Evolutionary conservation across 257 asterid species (phyloP).

Genomic region (Parsonsia alboflavescens): DNA sequence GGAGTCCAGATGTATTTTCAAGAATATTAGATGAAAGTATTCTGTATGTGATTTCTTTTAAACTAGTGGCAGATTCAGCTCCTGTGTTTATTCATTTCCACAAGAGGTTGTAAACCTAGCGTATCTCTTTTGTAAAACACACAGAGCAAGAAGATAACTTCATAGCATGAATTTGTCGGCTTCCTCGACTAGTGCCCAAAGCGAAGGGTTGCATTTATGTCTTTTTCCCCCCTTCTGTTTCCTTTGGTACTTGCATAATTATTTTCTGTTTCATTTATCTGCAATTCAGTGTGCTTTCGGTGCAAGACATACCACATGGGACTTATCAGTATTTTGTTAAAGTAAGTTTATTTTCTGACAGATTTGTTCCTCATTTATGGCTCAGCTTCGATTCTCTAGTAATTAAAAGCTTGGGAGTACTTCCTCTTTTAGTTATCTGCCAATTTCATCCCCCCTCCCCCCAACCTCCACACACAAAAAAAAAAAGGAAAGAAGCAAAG

Average conservation of each 20-base stretch:
- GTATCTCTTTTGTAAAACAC: background rate
- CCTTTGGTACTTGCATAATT: background rate
- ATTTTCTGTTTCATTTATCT: slow-evolving; percentile 17
- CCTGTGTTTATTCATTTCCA: background rate
- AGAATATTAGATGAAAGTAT: background rate
- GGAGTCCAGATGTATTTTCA: background rate
- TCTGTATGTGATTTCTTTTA: background rate
- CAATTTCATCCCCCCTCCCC: background rate
- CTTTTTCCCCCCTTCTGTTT: no score
- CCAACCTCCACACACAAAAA: no score
- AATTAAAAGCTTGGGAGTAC: background rate
- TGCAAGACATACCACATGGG: slow-evolving; percentile 64
- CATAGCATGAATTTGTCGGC: background rate
- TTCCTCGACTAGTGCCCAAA: background rate
- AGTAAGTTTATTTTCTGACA: slow-evolving; percentile 36
- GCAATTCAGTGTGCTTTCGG: slow-evolving; percentile 57
- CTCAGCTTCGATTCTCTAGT: background rate
- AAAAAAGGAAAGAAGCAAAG: background rate
- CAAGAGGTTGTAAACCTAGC: background rate
- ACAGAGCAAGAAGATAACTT: background rate
- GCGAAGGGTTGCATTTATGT: background rate
- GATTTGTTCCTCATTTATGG: background rate
- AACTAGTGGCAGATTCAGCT: no score
- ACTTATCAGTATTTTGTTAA: slow-evolving; percentile 80
- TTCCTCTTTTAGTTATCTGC: background rate